These are phyloP conservation scores for Fusarium globosum DNA, from an alignment of 2,329 filamentous ascomycete species.

Conservation along the genomic window DNA sequence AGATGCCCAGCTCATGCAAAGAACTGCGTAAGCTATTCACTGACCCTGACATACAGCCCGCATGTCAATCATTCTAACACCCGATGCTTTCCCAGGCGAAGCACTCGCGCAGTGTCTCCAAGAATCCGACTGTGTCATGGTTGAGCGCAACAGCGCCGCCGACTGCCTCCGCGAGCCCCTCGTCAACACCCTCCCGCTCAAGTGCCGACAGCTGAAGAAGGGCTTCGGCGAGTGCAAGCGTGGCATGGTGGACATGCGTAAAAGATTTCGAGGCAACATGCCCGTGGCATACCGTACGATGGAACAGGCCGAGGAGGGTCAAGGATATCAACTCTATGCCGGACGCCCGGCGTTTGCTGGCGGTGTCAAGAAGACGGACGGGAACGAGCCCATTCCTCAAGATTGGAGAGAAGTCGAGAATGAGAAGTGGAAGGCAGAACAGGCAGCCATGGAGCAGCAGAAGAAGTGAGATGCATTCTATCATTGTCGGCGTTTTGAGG, in stretches of 20 bases:
- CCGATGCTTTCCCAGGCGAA: constrained; percentile 68
- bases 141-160: constrained; percentile 84
- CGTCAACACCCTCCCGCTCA: constrained; percentile 81
- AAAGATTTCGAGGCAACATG: constrained; percentile 94
- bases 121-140: constrained; percentile 95
- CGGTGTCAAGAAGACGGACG: constrained; percentile 72
- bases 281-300: constrained; percentile 76
- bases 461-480: constrained; percentile 29
- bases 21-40: constrained; percentile 80
- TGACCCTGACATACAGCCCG: background rate
- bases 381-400: constrained; percentile 69
- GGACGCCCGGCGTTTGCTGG: constrained; percentile 77
- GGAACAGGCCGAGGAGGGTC: constrained; percentile 66
- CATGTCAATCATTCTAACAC: background rate
- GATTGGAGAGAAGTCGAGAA: constrained; percentile 76
- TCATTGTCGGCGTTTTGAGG: too few species aligned
- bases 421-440: constrained; percentile 62
- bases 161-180: constrained; percentile 91
- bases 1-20: constrained; percentile 95
- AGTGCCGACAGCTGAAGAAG: constrained; percentile 93
- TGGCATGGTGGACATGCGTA: constrained; percentile 98
- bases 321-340: constrained; percentile 80
- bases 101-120: constrained; percentile 95
- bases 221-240: constrained; percentile 96
- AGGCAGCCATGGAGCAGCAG: constrained; percentile 45